Evolutionary conservation across 257 asterid species (phyloP).

Genomic region (Salvia miltiorrhiza): DNA sequence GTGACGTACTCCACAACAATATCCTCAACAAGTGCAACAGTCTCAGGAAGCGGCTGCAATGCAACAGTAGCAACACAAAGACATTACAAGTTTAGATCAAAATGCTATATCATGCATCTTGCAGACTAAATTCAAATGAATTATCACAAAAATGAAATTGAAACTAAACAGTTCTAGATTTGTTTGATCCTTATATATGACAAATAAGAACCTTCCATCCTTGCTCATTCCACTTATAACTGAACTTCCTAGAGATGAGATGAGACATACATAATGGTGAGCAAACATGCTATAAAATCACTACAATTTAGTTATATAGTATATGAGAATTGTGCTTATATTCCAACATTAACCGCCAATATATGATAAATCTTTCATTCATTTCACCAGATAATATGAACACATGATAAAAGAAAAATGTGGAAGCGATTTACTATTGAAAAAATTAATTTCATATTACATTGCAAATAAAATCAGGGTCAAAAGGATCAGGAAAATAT

Average conservation of each 20-base stretch:
- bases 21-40: conserved; percentile 85
- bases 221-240: neutral
- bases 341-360: neutral
- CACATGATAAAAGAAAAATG: too few relatives aligned
- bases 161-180: too few relatives aligned
- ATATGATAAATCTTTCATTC: too few relatives aligned
- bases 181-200: neutral
- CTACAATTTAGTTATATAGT: too few relatives aligned
- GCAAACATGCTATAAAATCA: neutral
- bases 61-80: conserved; percentile 13
- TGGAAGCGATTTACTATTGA: neutral
- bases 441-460: neutral
- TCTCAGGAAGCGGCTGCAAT: conserved; percentile 88
- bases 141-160: too few relatives aligned
- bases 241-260: neutral
- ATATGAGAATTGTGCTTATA: neutral
- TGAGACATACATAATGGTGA: neutral
- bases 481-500: conserved; percentile 3
- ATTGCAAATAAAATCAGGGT: neutral
- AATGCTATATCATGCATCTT: neutral
- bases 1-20: conserved; percentile 93
- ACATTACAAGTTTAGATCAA: conserved; percentile 5
- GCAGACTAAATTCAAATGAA: neutral
- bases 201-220: neutral
- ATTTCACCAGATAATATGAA: too few relatives aligned